phyloP scores from a whole-genome alignment of 768 basidiomycete genomes.

The Leucosporidium yakuticum region DNA sequence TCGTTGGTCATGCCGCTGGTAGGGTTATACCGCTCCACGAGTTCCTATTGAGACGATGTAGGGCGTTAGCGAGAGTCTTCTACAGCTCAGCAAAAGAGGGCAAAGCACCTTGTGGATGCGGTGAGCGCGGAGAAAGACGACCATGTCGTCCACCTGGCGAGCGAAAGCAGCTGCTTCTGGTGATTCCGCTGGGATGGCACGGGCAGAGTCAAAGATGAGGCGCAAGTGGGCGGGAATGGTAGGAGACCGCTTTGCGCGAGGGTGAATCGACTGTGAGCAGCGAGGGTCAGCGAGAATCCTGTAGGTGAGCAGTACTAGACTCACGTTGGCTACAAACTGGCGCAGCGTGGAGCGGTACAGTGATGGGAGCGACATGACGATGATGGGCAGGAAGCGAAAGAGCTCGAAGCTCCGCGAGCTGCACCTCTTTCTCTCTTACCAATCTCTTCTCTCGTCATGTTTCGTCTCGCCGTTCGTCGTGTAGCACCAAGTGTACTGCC shows the following conservation, averaged over 20 bases:
- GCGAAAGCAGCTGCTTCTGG: constrained; percentile 4
- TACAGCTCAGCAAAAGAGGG: neutral
- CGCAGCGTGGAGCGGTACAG: constrained; percentile 28
- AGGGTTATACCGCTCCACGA: constrained; percentile 34
- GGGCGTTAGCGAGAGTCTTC: neutral
- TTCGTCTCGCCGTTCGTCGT: neutral
- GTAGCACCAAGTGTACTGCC: no score
- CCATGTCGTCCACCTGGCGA: constrained; percentile 26
- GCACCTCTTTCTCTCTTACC: no score
- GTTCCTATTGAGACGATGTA: constrained; percentile 8
- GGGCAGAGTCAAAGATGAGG: constrained; percentile 15
- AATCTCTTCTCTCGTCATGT: neutral
- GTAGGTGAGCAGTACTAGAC: neutral
- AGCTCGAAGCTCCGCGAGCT: no score
- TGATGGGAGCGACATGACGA: constrained; percentile 11
- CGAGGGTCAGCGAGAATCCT: neutral
- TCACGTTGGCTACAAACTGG: constrained; percentile 33
- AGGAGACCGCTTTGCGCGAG: constrained; percentile 16
- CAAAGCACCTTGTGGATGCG: constrained; percentile 30
- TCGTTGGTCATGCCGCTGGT: constrained; percentile 27
- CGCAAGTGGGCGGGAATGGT: constrained; percentile 24
- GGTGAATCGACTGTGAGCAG: constrained; percentile 26
- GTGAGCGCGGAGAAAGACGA: constrained; percentile 26
- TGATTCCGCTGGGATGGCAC: neutral
- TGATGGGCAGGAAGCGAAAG: no score